Conservation (phyloP, 257 asterid species). For the Schizonepeta tenuifolia region DNA sequence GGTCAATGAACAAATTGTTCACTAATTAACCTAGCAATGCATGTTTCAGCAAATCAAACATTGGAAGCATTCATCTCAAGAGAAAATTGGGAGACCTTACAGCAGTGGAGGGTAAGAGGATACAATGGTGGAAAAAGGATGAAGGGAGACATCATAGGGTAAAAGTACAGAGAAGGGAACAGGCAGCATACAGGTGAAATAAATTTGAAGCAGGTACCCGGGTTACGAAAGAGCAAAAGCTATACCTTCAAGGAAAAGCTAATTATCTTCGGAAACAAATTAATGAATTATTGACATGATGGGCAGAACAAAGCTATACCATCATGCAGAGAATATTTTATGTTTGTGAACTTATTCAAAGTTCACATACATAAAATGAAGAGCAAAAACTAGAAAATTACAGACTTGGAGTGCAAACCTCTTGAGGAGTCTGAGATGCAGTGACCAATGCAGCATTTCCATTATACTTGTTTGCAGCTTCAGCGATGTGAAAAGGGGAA, state of each 20-base stretch:
- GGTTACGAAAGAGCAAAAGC: too few relatives aligned
- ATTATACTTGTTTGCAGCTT: constrained; percentile 64
- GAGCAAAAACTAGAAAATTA: background rate
- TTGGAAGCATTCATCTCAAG: too few relatives aligned
- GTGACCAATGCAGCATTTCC: constrained; percentile 66
- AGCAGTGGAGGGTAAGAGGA: too few relatives aligned
- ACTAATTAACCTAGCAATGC: too few relatives aligned
- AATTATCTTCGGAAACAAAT: background rate
- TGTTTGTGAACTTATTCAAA: constrained; percentile 2
- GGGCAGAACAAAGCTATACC: constrained; percentile 5
- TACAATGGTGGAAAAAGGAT: too few relatives aligned
- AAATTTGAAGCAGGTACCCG: too few relatives aligned
- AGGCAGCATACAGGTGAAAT: too few relatives aligned
- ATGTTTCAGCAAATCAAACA: too few relatives aligned
- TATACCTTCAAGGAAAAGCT: background rate
- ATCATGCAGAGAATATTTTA: background rate
- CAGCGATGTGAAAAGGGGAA: constrained; percentile 75
- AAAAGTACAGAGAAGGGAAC: too few relatives aligned
- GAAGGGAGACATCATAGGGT: too few relatives aligned
- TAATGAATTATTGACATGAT: background rate
- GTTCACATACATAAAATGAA: constrained; percentile 5
- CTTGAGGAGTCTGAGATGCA: constrained; percentile 79
- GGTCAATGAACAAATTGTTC: too few relatives aligned
- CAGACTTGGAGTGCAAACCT: constrained; percentile 56
- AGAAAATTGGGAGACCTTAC: too few relatives aligned